Evolutionary conservation across 257 asterid species (phyloP).

Genomic region (Gentiana macrophylla): DNA sequence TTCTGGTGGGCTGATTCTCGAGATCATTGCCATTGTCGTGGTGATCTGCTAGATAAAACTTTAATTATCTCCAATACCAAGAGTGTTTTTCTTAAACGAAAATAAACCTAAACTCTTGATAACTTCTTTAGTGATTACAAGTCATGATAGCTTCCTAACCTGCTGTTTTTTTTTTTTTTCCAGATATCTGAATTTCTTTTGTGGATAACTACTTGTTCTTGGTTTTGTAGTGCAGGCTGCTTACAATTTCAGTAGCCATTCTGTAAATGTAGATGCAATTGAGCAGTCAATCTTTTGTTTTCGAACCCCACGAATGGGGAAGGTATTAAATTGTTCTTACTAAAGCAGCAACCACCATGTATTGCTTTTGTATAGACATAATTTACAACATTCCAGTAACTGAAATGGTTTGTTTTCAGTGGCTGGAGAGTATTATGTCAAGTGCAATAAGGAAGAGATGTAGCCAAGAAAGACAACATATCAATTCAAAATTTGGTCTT

Average conservation of each 20-base stretch:
- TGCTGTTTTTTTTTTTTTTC: not conserved
- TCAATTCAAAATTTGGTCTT: constrained; percentile 38
- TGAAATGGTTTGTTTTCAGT: constrained; percentile 15
- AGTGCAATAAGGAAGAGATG: constrained; percentile 47
- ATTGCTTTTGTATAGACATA: not conserved
- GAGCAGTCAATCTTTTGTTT: constrained; percentile 51
- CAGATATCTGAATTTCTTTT: not conserved
- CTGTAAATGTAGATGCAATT: constrained; percentile 38
- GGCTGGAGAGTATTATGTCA: constrained; percentile 50
- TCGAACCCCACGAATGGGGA: constrained; percentile 45
- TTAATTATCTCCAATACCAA: no score
- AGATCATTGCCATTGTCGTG: no score
- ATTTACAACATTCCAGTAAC: not conserved
- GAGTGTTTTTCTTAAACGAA: no score
- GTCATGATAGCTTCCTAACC: not conserved
- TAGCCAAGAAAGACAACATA: constrained; percentile 35
- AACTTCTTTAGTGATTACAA: no score
- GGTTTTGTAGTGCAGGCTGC: constrained; percentile 45
- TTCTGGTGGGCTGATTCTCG: no score
- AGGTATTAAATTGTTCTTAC: constrained; percentile 19
- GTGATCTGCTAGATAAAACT: no score
- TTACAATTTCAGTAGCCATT: constrained; percentile 44
- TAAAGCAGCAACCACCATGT: no score
- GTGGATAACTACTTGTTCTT: constrained; percentile 13
- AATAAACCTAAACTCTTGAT: no score